phyloP scores from a whole-genome alignment of 1,284 basidiomycete genomes.

The Cryptococcus neoformans region DNA sequence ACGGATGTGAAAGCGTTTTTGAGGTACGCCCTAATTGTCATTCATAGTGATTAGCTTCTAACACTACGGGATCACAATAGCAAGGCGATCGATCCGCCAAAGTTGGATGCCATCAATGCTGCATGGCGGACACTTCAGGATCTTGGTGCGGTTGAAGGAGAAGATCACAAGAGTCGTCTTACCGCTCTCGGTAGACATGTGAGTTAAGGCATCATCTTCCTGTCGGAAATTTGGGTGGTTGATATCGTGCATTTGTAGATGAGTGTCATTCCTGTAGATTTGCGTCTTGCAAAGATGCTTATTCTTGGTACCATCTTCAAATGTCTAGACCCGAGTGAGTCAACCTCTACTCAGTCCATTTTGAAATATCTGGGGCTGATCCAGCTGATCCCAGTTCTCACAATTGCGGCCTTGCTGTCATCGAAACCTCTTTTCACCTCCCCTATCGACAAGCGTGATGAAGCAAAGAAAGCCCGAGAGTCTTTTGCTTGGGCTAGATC shows the following conservation, averaged over 20 bases:
- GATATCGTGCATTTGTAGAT: conserved; percentile 49
- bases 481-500: conserved; percentile 70
- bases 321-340: conserved; percentile 58
- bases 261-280: conserved; percentile 77
- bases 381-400: conserved; percentile 56
- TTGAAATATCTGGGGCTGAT: neutral
- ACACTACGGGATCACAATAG: conserved; percentile 23
- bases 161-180: conserved; percentile 57
- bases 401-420: conserved; percentile 76
- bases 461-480: conserved; percentile 67
- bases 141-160: conserved; percentile 70
- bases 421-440: conserved; percentile 81
- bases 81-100: conserved; percentile 80
- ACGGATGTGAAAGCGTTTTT: conserved; percentile 70
- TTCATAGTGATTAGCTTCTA: neutral
- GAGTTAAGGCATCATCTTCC: conserved; percentile 43
- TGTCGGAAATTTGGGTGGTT: neutral
- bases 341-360: neutral
- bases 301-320: conserved; percentile 75
- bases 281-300: conserved; percentile 93
- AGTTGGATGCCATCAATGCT: conserved; percentile 69
- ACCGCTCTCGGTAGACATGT: conserved; percentile 83
- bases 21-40: conserved; percentile 12
- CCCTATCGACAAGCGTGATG: conserved; percentile 78
- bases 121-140: conserved; percentile 73